These are phyloP conservation scores for Sordaria brevicollis DNA, from an alignment of 495 filamentous ascomycete genomes.

Conservation along the genomic window DNA sequence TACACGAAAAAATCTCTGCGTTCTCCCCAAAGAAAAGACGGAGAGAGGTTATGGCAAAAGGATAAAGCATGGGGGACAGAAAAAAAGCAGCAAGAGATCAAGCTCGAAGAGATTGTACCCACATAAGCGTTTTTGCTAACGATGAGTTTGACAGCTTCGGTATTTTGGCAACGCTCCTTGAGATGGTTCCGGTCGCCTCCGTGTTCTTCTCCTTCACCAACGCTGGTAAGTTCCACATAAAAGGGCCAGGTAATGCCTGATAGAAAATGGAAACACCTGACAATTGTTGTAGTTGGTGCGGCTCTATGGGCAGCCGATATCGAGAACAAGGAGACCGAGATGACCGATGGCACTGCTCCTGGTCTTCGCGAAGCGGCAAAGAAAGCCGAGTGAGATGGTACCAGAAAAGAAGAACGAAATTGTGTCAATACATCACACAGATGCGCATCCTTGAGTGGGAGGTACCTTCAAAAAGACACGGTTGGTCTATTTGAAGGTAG, in stretches of 20 bases:
- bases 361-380: conserved; percentile 43
- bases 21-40: no score
- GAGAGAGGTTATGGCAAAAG: no score
- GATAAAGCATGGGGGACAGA: no score
- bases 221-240: conserved; percentile 39
- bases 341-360: conserved; percentile 42
- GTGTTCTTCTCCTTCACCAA: conserved; percentile 87
- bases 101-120: no score
- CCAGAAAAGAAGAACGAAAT: conserved; percentile 17
- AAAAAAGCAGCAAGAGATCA: no score
- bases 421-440: conserved; percentile 10
- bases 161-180: conserved; percentile 61
- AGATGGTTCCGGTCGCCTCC: conserved; percentile 74
- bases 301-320: conserved; percentile 92
- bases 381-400: conserved; percentile 38
- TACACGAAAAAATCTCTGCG: neutral
- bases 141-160: conserved; percentile 56
- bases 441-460: neutral
- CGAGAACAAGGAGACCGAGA: conserved; percentile 48
- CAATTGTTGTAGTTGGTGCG: conserved; percentile 50
- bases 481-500: conserved; percentile 1
- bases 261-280: conserved; percentile 9
- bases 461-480: conserved; percentile 3
- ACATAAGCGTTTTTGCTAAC: conserved; percentile 5
- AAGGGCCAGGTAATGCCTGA: neutral